Evolutionary conservation across 768 basidiomycete genomes (phyloP), one percentile per base, ranked within the genome.

Genomic region (Termitomyces sp.): DNA sequence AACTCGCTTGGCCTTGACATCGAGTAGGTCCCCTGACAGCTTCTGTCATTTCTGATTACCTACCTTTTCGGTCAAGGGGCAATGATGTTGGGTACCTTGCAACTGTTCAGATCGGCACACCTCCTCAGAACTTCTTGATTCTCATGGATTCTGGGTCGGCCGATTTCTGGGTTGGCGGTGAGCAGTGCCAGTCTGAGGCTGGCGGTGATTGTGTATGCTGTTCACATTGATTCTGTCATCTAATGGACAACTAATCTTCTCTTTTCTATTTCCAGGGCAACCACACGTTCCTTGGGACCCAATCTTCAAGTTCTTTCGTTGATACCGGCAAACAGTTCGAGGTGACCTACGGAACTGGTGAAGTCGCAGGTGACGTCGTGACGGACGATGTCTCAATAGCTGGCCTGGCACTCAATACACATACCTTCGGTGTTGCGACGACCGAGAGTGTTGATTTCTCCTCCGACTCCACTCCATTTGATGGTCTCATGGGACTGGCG

Each of bases 401-500:
- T 3, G 89, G 87, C 20, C 76, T 93, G 44, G 63, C 73, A 0
- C 76, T 93, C 42, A 69, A 69, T 5, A 76, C 66, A 4, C 90
- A 91, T 71, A 82, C 79, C 0, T 92, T 94, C 63, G 92, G 92
- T 57, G 85, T 86, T 22, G 82, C 89, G 7, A n/a, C 73, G 72
- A 2, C 42, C 13, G 92, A 93, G 72, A 85, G 81, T 53, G 67
- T 71, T 0, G 85, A 91, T 38, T 92, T 94, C 74, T 77, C 85
- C 15, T 67, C 69, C 40, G 63, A 79, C 65, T 56, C 62, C 1
- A 77, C 78, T 44, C 76, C 82, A 1, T 91, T 90, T 63, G 88
- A 91, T 68, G 90, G 91, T 16, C 72, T 93, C 40, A 88, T 92
- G 86, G 91, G 91, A 39, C 79, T 91, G 52, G 91, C 88, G 7